Conservation (phyloP, 139 green algal species). For the Volvox reticuliferus region DNA sequence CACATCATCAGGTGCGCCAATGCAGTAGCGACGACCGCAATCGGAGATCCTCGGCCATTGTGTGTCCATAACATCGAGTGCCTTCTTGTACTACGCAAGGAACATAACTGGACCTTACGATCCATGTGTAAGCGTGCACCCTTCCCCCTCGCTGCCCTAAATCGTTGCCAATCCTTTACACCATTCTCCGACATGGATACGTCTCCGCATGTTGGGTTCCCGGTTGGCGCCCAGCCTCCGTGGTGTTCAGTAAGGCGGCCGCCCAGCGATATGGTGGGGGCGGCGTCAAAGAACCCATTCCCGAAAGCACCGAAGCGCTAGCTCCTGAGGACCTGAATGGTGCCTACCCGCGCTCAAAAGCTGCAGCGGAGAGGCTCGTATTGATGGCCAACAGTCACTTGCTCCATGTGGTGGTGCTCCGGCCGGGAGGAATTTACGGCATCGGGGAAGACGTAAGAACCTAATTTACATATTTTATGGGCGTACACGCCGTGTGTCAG, state of each 20-base stretch:
- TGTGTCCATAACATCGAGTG: too few relatives aligned
- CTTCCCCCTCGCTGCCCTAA: too few relatives aligned
- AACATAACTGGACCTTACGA: too few relatives aligned
- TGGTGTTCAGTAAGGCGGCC: neutral
- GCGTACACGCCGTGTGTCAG: too few relatives aligned
- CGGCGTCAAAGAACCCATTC: neutral
- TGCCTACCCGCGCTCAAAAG: constrained; percentile 28
- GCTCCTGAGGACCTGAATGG: neutral
- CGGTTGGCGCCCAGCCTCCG: neutral
- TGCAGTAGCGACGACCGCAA: neutral
- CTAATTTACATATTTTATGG: too few relatives aligned
- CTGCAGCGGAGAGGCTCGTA: constrained; percentile 40
- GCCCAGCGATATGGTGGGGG: neutral
- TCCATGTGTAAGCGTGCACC: too few relatives aligned
- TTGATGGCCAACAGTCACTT: constrained; percentile 37
- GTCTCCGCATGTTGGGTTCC: too few relatives aligned
- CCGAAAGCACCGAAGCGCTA: neutral
- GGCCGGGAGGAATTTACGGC: constrained; percentile 43
- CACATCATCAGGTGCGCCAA: constrained; percentile 25
- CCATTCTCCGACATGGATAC: too few relatives aligned
- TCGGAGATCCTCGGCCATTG: too few relatives aligned
- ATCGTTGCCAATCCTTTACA: too few relatives aligned
- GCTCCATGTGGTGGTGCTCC: constrained; percentile 32
- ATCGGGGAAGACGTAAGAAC: neutral
- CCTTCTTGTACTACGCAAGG: too few relatives aligned